These are phyloP conservation scores for Polyporus tsugae DNA, from an alignment of 1,284 basidiomycete species.

Conservation along the genomic window DNA sequence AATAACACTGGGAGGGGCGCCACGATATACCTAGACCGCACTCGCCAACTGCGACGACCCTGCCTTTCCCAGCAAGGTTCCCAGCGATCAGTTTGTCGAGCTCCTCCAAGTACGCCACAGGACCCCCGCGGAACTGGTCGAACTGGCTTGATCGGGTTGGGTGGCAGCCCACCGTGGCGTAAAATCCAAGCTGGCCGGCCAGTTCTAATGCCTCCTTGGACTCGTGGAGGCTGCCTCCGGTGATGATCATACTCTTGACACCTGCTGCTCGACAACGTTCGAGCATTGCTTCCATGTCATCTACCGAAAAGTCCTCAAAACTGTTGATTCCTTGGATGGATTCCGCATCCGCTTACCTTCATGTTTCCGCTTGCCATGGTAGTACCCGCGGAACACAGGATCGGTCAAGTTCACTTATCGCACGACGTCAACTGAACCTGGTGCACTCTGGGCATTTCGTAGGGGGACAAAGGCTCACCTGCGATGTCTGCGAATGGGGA, in stretches of 20 bases:
- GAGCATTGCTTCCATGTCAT: conserved; percentile 75
- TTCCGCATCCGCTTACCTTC: conserved; percentile 47
- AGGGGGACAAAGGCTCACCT: conserved; percentile 41
- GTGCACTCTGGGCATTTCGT: background rate
- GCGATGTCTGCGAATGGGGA: conserved; percentile 49
- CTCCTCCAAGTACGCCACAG: conserved; percentile 69
- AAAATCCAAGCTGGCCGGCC: conserved; percentile 68
- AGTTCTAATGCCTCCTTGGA: conserved; percentile 69
- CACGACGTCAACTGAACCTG: background rate
- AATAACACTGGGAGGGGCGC: background rate
- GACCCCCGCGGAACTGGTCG: conserved; percentile 65
- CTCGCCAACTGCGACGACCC: conserved; percentile 85
- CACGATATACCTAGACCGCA: conserved; percentile 77
- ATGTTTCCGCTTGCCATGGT: conserved; percentile 63
- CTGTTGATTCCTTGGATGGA: background rate
- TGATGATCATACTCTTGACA: conserved; percentile 83
- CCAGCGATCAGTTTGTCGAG: conserved; percentile 64
- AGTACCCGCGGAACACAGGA: conserved; percentile 63
- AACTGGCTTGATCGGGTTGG: conserved; percentile 87
- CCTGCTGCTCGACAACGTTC: conserved; percentile 69
- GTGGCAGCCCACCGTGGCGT: conserved; percentile 87
- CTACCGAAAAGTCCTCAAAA: conserved; percentile 41
- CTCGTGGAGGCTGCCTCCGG: conserved; percentile 80
- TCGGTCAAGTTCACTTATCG: conserved; percentile 67
- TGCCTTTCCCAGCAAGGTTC: conserved; percentile 63